Base-by-base conservation (phyloP, 2,329 filamentous ascomycete genomes). In the Didymella pinodella region DNA sequence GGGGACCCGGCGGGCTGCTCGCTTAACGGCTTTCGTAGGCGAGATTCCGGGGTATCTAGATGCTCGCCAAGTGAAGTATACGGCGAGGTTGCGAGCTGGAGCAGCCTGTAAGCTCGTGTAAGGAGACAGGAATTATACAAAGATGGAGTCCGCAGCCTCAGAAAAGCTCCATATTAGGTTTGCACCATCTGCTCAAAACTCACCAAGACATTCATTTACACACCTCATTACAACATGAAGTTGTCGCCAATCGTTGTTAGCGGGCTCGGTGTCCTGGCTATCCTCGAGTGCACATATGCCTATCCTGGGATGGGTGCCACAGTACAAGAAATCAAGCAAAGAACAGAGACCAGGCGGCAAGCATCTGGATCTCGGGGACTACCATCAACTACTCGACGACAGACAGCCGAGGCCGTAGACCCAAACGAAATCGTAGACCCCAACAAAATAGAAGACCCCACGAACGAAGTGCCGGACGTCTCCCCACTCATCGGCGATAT, bases 401-500 rank as follows among this genome's bases (percentile, higher is more conserved):
- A 50, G 16, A 31, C 14, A 16, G n/a, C 22, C 22, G 18, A 36
- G n/a, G 8, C 32, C 16, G 32, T 11, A n/a, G 16, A 36, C 16
- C 32, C 32, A 4, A 36, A n/a, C 11, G 32, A 36, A n/a, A n/a
- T n/a, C n/a, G 32, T 2, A 36, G 32, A 36, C 32, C 5, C 32
- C 32, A n/a, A 36, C 16, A 16, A 34, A 3, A 18, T 40, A 3
- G 46, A 64, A 41, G 47, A 58, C 40, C 32, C 32, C 32, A 57
- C 63, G 26, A 63, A 54, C 8, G 59, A 61, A 1, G 58, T 43
- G 14, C 54, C 46, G 8, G 32, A 36, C 32, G 7, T 36, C 32
- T 56, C 55, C n/a, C 59, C 65, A 10, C 59, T 72, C 14, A 71
- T 73, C 29, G 68, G 69, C 8, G 70, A 74, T 48, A 56, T 73